Evolutionary conservation across 495 filamentous ascomycete genomes (phyloP).

Genomic region (Penicillium ucsense): DNA sequence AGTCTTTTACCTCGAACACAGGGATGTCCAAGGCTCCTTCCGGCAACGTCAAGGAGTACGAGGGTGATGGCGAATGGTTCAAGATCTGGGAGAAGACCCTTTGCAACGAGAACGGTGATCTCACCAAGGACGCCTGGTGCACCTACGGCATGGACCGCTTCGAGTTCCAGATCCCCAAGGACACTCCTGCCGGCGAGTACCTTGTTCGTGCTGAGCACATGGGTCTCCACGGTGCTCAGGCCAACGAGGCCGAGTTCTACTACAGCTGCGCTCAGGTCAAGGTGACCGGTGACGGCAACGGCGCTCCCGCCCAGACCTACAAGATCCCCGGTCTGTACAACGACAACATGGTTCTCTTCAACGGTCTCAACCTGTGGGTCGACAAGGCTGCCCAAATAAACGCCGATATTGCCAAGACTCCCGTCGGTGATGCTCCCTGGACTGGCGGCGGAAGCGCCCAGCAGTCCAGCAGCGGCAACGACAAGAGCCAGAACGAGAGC

Average conservation of each 20-base stretch:
- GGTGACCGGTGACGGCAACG: slow-evolving; percentile 43
- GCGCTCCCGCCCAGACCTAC: slow-evolving; percentile 33
- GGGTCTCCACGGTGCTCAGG: slow-evolving; percentile 17
- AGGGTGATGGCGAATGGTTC: slow-evolving; percentile 44
- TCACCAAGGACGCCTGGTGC: slow-evolving; percentile 12
- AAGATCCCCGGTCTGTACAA: slow-evolving; percentile 45
- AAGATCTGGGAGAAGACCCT: slow-evolving; percentile 35
- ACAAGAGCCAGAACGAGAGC: too few species aligned
- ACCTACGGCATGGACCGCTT: slow-evolving; percentile 8
- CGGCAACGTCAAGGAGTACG: slow-evolving; percentile 24
- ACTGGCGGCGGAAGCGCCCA: background rate
- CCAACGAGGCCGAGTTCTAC: slow-evolving; percentile 4
- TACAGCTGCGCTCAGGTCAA: slow-evolving; percentile 46
- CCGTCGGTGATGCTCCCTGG: slow-evolving; percentile 10
- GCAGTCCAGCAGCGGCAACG: too few species aligned
- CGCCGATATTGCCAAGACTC: slow-evolving; percentile 7
- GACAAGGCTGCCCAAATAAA: slow-evolving; percentile 5
- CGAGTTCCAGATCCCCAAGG: slow-evolving; percentile 42
- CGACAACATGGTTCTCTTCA: slow-evolving; percentile 12
- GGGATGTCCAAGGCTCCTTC: slow-evolving; percentile 38
- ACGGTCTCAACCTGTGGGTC: slow-evolving; percentile 11
- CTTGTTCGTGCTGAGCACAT: slow-evolving; percentile 52
- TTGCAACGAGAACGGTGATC: slow-evolving; percentile 23
- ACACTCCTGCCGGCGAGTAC: slow-evolving; percentile 48
- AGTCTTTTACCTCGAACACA: slow-evolving; percentile 8